phyloP scores from a whole-genome alignment of 345 rosid genomes.

The Rhodomyrtus tomentosa region DNA sequence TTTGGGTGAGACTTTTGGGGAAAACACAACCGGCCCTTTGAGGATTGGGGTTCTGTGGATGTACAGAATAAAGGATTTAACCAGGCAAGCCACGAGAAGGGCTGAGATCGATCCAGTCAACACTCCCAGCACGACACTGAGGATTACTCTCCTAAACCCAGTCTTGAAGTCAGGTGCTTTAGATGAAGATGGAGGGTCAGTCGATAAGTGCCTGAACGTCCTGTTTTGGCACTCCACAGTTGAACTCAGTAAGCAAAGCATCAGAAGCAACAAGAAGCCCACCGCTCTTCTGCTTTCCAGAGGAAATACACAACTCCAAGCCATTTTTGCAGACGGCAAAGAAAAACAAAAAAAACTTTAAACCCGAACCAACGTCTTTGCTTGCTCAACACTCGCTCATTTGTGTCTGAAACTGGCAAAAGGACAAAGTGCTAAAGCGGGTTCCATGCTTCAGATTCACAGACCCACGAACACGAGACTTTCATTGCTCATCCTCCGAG shows the following conservation, averaged over 20 bases:
- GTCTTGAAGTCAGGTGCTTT: conserved; percentile 24
- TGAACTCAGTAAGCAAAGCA: conserved; percentile 16
- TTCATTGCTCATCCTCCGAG: background rate
- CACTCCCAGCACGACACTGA: conserved; percentile 49
- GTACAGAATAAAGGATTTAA: conserved; percentile 43
- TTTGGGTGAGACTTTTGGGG: conserved; percentile 61
- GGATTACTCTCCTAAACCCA: conserved; percentile 37
- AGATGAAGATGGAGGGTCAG: conserved; percentile 23
- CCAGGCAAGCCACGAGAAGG: conserved; percentile 37
- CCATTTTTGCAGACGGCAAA: conserved; percentile 35
- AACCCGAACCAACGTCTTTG: background rate
- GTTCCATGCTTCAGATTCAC: background rate
- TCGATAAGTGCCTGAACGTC: conserved; percentile 30
- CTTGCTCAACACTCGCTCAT: background rate
- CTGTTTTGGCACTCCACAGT: conserved; percentile 42
- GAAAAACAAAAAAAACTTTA: background rate
- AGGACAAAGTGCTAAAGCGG: background rate
- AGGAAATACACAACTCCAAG: conserved; percentile 1
- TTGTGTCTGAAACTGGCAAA: background rate
- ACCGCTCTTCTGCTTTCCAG: conserved; percentile 2
- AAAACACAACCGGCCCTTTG: conserved; percentile 86
- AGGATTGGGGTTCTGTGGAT: conserved; percentile 73
- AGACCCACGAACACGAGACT: background rate
- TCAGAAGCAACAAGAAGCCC: conserved; percentile 20
- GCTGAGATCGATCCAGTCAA: conserved; percentile 52